Conservation (phyloP, 257 asterid genomes). For the Ilex aquifolium region DNA sequence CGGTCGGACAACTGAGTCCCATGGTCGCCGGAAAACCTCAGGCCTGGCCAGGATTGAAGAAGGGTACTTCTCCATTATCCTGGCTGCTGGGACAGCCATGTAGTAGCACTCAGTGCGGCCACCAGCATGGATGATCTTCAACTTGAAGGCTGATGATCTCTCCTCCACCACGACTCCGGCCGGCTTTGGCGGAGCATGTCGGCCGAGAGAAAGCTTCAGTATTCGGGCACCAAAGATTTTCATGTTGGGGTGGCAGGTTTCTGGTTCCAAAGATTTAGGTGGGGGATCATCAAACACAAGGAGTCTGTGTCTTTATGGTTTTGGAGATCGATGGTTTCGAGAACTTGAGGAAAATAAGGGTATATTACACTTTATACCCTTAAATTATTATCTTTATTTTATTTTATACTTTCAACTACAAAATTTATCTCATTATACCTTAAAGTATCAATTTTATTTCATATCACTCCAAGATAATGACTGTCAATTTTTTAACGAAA, state of each 20-base stretch:
- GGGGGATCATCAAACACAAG: not conserved
- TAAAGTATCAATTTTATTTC: no score
- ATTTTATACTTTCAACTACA: no score
- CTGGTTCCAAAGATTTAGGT: not conserved
- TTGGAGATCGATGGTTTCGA: not conserved
- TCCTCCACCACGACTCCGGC: not conserved
- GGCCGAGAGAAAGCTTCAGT: not conserved
- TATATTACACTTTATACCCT: no score
- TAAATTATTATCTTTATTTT: no score
- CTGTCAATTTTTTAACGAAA: no score
- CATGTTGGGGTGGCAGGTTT: not conserved
- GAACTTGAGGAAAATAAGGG: not conserved
- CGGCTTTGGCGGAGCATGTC: not conserved
- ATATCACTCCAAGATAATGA: no score
- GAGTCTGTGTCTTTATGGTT: not conserved
- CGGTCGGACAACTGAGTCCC: slow-evolving; percentile 52
- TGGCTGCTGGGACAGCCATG: slow-evolving; percentile 73
- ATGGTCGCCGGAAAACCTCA: slow-evolving; percentile 56
- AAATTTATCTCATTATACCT: no score
- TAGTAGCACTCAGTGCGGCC: slow-evolving; percentile 50
- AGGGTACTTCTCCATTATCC: slow-evolving; percentile 54
- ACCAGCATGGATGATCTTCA: slow-evolving; percentile 57
- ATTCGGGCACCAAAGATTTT: not conserved
- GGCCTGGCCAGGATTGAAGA: slow-evolving; percentile 49
- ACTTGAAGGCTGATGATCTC: slow-evolving; percentile 25